These are phyloP conservation scores for Echites panduratus DNA, from an alignment of 257 asterid species.

Conservation along the genomic window DNA sequence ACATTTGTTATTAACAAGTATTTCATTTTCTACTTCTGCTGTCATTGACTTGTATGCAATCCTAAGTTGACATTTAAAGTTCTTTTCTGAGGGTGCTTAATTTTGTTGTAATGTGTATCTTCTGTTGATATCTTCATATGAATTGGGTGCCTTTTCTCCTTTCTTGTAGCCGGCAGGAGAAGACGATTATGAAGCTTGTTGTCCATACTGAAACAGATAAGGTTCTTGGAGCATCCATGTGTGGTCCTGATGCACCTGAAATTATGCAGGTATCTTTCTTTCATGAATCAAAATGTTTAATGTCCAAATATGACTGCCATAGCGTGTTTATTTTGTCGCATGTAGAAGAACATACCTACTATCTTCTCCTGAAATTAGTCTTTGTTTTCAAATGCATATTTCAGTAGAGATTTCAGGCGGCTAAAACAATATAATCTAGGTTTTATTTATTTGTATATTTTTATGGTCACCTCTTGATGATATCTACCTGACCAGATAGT, in stretches of 20 bases:
- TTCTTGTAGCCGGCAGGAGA: slow-evolving; percentile 76
- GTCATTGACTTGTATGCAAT: background rate
- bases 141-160: background rate
- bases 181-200: slow-evolving; percentile 79
- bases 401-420: background rate
- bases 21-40: background rate
- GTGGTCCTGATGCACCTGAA: slow-evolving; percentile 98
- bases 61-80: background rate
- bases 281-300: background rate
- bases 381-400: background rate
- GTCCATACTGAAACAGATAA: slow-evolving; percentile 87
- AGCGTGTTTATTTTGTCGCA: background rate
- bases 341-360: background rate
- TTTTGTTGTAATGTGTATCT: background rate
- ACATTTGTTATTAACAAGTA: background rate
- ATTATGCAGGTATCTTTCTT: slow-evolving; percentile 70
- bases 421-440: background rate
- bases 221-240: slow-evolving; percentile 97
- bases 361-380: background rate
- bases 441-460: too few species aligned
- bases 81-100: background rate
- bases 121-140: background rate
- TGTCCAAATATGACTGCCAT: background rate
- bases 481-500: background rate
- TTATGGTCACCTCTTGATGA: background rate